Base-by-base conservation (phyloP, 768 basidiomycete genomes). In the Tulasnella sp. region DNA sequence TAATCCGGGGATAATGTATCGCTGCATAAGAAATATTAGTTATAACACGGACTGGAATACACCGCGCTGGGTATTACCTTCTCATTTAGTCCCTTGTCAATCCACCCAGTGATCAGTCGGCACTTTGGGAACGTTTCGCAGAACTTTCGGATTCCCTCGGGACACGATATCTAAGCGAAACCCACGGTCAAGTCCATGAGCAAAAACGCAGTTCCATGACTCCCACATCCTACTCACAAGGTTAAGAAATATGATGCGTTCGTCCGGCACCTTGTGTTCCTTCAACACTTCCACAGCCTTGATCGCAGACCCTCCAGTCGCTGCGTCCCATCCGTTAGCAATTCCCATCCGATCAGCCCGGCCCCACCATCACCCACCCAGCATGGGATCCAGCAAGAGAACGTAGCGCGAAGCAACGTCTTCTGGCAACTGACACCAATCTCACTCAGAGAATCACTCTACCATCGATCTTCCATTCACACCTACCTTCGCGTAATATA, bases 291-390 rank as follows among this genome's bases (percentile, higher is more conserved):
- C 97, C 72, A 98, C 92, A 0, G 97, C 97, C 82, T 99, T 98
- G 83, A 96, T 96, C 9, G 96, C 97, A 5, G 96, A 98, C 67
- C 97, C 97, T 34, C 97, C 97, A 0, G 97, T 99, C 0, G 97
- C 97, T 89, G 78, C 8, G 37, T 73, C 25, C 19, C 49, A 74
- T 1, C 45, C 36, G 54, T 58, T 5, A 37, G 31, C 42, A 15
- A 76, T 11, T 58, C 15, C n/a, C 36, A 39, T 29, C 29, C 38
- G 74, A 74, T 37, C 69, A 25, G 31, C 29, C 58, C 58, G 38
- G 29, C 31, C 31, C 37, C 29, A 22, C 25, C 19, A 15, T 67
- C 11, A 79, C 90, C 71, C 80, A 94, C 95, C 94, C 69, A 99
- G 89, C 97, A 99, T 99, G 0, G 97, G 97, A 82, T 99, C 97